Base-by-base conservation (phyloP, 257 asterid genomes). In the Misopates orontium region DNA sequence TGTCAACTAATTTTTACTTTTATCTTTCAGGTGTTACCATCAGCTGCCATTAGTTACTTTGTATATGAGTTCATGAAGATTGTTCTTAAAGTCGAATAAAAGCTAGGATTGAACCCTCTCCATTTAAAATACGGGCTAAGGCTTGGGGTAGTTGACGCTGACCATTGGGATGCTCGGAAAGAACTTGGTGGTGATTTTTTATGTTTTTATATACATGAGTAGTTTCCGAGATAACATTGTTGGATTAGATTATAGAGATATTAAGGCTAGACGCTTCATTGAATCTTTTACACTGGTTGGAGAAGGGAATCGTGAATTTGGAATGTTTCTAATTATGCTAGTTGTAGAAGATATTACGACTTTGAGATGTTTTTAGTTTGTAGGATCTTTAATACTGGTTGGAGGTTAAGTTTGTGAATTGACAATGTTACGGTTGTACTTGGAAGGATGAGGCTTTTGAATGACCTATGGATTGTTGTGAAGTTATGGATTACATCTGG, bases 11-110 rank as follows among this genome's bases (percentile, higher is more conserved):
- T 36, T 56, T 64, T 28, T 53, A 5, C 51, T 39, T 57, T 59
- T 64, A 22, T n/a, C 50, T 23, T 71, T 71, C 91, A 93, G 99
- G 99, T 94, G 55, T 76, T 94, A 54, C 97, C 99, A 64, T 94
- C 97, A 39, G 97, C 99, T 73, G 95, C 97, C 69, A 90, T 94
- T 62, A 90, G 97, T 72, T 94, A 90, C 77, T 84, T 94, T 72
- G 90, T 90, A 1, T 94, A 90, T 42, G 99, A 90, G 84, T 87
- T 85, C 86, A 94, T 88, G 97, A 94, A 90, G 91, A 85, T 94
- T 68, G 79, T 84, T 80, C 91, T 90, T 69, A 75, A 94, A 72
- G 97, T 94, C 81, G 92, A 94, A 73, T 86, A 64, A 70, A n/a
- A 59, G 67, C 48, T 44, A 60, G 61, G 69, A 65, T 5, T 45